These are phyloP conservation scores for Filobasidium uniguttulatum DNA, from an alignment of 1,284 basidiomycete species.

Conservation along the genomic window DNA sequence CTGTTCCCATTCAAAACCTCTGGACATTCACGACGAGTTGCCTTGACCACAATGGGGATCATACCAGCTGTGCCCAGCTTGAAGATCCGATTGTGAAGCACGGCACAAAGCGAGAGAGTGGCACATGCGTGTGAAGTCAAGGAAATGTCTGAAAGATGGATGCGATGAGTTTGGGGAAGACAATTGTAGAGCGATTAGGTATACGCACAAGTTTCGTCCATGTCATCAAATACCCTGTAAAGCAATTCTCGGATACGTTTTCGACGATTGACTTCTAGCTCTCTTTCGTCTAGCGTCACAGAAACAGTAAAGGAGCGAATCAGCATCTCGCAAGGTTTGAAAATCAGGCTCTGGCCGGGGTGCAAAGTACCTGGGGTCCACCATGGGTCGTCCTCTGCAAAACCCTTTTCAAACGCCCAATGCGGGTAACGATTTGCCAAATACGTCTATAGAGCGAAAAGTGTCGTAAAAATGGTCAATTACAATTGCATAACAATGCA, in stretches of 20 bases:
- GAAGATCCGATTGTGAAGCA: conserved; percentile 31
- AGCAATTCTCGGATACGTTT: conserved; percentile 47
- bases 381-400: conserved; percentile 57
- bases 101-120: conserved; percentile 32
- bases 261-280: conserved; percentile 47
- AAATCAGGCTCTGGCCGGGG: not conserved
- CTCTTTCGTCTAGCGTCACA: conserved; percentile 47
- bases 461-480: not conserved
- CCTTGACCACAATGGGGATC: conserved; percentile 34
- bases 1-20: too few relatives aligned
- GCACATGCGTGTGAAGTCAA: conserved; percentile 40
- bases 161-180: conserved; percentile 1
- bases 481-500: not conserved
- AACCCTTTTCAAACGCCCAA: conserved; percentile 50
- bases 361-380: conserved; percentile 46
- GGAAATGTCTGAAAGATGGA: conserved; percentile 28
- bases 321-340: not conserved
- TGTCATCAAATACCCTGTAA: conserved; percentile 47
- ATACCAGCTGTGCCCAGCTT: conserved; percentile 35
- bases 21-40: too few relatives aligned
- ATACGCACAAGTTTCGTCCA: conserved; percentile 9
- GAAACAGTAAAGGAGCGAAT: not conserved
- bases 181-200: conserved; percentile 9
- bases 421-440: conserved; percentile 48
- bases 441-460: conserved; percentile 34